Base-by-base conservation (phyloP, 106 monocot genomes). In the Narthecium ossifragum region DNA sequence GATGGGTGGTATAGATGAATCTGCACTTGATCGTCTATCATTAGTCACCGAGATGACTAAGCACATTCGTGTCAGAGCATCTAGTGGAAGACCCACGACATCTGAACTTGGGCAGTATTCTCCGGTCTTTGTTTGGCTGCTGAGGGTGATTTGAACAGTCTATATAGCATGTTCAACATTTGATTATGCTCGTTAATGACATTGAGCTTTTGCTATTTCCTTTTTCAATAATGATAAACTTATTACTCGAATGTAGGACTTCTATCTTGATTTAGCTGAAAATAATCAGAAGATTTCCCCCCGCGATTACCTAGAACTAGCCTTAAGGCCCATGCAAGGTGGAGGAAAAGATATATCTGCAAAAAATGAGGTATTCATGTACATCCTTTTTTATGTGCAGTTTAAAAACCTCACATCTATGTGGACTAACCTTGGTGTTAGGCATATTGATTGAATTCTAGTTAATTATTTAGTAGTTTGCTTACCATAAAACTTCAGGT, bases 1-100 rank as follows among this genome's bases (percentile, higher is more conserved):
- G 94, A 94, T 94, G 94, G 94, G 94, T 78, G 94, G 94, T 51
- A 94, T 94, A 71, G 94, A 94, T 80, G 94, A 94, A 71, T 74
- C 90, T 53, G 89, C 94, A 24, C 83, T 94, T 70, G 94, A 94
- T 75, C 94, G 90, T 39, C 59, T 94, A 45, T 94, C 94, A 31
- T 77, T 94, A 48, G 92, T 92, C 34, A 92, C 85, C 47, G 83
- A 94, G 71, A 90, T 94, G 94, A 94, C 90, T 36, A 94, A 83
- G 50, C 94, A 86, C 73, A 90, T 94, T 50, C 94, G 94, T 68
- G 80, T 94, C 64, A 83, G 83, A 75, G 94, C 83, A 8, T 78
- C 85, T 70, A 78, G 83, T 51, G 89, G 94, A 60, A 94, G 67
- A 62, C 53, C 81, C 38, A 66, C 65, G 20, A 54, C 65, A 57